Evolutionary conservation across 331 rosid genomes (phyloP), one percentile per base, ranked within the genome.

Genomic region (Arachis monticola): DNA sequence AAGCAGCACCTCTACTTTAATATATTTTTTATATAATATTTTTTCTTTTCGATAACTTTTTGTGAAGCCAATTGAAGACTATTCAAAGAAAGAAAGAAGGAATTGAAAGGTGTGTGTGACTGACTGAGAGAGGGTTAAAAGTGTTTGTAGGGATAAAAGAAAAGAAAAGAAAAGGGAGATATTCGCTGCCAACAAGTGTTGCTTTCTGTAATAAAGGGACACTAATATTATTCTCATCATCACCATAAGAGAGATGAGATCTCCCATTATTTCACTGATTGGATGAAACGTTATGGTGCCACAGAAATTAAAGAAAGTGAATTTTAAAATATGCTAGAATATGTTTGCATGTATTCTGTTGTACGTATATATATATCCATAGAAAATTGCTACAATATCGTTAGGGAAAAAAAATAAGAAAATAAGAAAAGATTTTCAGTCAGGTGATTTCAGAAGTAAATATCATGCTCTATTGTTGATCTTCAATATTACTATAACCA

Each of bases 201-300:
- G 74, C 87, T 86, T 83, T 85, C 84, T 64, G 27, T 50, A 59
- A 71, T 68, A 83, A 86, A 79, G 83, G 76, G 42, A 59, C 53
- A 75, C 56, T 50, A 72, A 68, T 80, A 83, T 83, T 84, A 85
- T 86, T 88, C 89, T 83, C 80, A 83, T 52, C 77, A 79, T 83
- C 80, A 83, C 47, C 77, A 79, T 2, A 64, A 67, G 31, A 61
- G 60, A 86, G 88, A 86, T 35, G 40, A 35, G 3, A 4, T 85
- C 89, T 58, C 69, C 85, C 88, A 85, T 86, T 81, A 78, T 77
- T 80, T 60, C 84, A 80, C 35, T 83, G 84, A 85, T 88, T 80
- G 88, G 93, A 73, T 80, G 77, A 81, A 77, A 74, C 70, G 83
- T 80, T 67, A 76, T 63, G 85, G 84, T 84, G 91, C 82, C 78